These are phyloP conservation scores for Hericium erinaceus DNA, from an alignment of 768 basidiomycete genomes.

Conservation along the genomic window DNA sequence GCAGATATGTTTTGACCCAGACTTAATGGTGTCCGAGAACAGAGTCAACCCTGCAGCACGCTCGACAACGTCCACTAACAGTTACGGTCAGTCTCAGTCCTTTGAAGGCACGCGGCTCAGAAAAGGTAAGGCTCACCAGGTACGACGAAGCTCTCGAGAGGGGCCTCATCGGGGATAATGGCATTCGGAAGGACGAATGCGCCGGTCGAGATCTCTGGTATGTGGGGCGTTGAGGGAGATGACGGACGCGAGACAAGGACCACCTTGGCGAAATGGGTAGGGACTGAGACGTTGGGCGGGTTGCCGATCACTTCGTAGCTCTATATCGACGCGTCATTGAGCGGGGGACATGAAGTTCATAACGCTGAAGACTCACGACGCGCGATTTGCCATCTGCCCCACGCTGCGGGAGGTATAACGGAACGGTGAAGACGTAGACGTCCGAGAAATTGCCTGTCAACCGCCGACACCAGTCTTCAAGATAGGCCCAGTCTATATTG, in stretches of 20 bases:
- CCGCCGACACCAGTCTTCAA: slow-evolving; percentile 91
- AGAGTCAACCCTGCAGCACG: slow-evolving; percentile 78
- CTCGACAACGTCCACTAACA: slow-evolving; percentile 84
- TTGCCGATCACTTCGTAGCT: slow-evolving; percentile 91
- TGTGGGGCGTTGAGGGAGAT: slow-evolving; percentile 61
- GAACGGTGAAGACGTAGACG: slow-evolving; percentile 96
- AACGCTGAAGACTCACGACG: slow-evolving; percentile 51
- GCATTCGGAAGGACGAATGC: slow-evolving; percentile 96
- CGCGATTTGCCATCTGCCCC: slow-evolving; percentile 92
- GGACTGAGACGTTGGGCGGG: slow-evolving; percentile 85
- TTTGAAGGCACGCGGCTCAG: not conserved
- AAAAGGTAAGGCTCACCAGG: slow-evolving; percentile 47
- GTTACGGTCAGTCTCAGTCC: slow-evolving; percentile 8
- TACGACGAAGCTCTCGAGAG: slow-evolving; percentile 71
- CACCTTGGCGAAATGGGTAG: slow-evolving; percentile 98
- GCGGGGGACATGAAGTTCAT: not conserved
- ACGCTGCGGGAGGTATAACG: slow-evolving; percentile 85
- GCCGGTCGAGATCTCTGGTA: slow-evolving; percentile 74
- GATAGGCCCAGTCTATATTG: slow-evolving; percentile 83
- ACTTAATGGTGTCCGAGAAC: slow-evolving; percentile 77
- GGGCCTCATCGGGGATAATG: slow-evolving; percentile 76
- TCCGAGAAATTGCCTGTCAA: slow-evolving; percentile 84
- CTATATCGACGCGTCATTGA: slow-evolving; percentile 29
- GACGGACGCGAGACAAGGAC: slow-evolving; percentile 69
- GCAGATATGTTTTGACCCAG: slow-evolving; percentile 77